Percentiles rank a stretch among this genome's conserved stretches.
phyloP scores from a whole-genome alignment of 805 yeast genomes.

The Candida ipomoeae region DNA sequence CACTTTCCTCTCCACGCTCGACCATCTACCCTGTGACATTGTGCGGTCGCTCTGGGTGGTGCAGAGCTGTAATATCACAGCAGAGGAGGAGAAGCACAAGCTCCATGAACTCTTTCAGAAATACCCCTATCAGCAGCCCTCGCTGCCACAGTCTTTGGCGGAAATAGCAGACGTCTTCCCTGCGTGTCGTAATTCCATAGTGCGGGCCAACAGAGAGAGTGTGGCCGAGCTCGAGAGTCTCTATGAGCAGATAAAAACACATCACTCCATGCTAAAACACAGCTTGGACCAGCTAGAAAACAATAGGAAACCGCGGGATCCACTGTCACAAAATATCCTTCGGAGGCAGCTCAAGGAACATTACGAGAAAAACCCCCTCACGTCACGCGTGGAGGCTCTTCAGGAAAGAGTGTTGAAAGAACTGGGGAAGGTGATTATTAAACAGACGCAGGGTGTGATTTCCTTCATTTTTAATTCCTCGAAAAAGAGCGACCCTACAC shows the following conservation, averaged over 20 bases:
- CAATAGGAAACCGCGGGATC: conserved; percentile 8
- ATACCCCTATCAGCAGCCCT: background rate
- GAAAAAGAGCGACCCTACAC: background rate
- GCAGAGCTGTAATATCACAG: conserved; percentile 32
- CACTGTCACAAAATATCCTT: conserved; percentile 15
- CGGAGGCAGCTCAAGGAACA: conserved; percentile 31
- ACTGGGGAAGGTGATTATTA: conserved; percentile 14
- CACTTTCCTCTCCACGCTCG: conserved; percentile 39
- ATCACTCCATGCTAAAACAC: conserved; percentile 21
- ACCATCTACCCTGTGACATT: conserved; percentile 42
- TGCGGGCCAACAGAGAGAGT: conserved; percentile 11
- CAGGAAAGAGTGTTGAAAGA: conserved; percentile 19
- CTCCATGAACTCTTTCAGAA: conserved; percentile 18
- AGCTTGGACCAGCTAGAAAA: conserved; percentile 25
- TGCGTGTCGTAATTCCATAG: conserved; percentile 2
- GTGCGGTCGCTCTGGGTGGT: conserved; percentile 41
- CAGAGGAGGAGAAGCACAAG: conserved; percentile 20
- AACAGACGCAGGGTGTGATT: conserved; percentile 10
- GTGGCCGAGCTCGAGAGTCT: conserved; percentile 19
- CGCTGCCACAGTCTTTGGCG: background rate
- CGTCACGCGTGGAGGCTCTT: conserved; percentile 37
- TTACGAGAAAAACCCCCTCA: conserved; percentile 32
- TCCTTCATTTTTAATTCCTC: conserved; percentile 15
- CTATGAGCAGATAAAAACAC: conserved; percentile 29
- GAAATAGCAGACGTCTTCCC: conserved; percentile 3